Evolutionary conservation across 1,139 yeast species (phyloP).

Genomic region (Protomyces pachydermus): DNA sequence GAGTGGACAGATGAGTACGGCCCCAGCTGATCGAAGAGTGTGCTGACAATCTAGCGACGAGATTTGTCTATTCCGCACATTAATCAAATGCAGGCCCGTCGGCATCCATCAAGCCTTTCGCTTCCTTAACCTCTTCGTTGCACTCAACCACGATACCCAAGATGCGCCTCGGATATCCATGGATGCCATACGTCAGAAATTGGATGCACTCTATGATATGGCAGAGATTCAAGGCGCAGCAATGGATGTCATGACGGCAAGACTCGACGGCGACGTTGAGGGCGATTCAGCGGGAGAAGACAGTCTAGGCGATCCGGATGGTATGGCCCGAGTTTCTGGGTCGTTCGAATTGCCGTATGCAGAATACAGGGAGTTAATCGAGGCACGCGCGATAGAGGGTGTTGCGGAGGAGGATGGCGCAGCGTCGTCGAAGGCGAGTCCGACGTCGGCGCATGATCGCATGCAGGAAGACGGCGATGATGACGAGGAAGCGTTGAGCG

Average conservation of each 20-base stretch:
- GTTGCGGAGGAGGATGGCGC: slow-evolving; percentile 1
- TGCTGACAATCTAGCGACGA: slow-evolving; percentile 6
- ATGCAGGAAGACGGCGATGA: background rate
- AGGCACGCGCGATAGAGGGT: slow-evolving; percentile 10
- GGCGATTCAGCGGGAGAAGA: slow-evolving; percentile 2
- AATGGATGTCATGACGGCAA: background rate
- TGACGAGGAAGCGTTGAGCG: background rate
- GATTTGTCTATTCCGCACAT: slow-evolving; percentile 3
- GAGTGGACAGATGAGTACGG: slow-evolving; percentile 18
- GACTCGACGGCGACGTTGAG: background rate
- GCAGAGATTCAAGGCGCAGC: slow-evolving; percentile 1
- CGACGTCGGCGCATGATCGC: background rate
- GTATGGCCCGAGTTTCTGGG: background rate
- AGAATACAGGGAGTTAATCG: slow-evolving; percentile 9
- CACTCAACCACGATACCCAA: slow-evolving; percentile 10
- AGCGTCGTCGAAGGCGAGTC: background rate
- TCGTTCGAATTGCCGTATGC: slow-evolving; percentile 13
- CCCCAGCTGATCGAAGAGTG: background rate
- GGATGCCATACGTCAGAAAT: slow-evolving; percentile 2
- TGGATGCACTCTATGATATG: slow-evolving; percentile 11
- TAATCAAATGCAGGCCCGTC: slow-evolving; percentile 14
- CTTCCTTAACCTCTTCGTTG: slow-evolving; percentile 12
- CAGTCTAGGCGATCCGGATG: background rate
- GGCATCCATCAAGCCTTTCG: slow-evolving; percentile 22
- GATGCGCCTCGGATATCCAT: slow-evolving; percentile 11